These are phyloP conservation scores for Aspergillus unguis DNA, from an alignment of 2,329 filamentous ascomycete genomes.

Conservation along the genomic window DNA sequence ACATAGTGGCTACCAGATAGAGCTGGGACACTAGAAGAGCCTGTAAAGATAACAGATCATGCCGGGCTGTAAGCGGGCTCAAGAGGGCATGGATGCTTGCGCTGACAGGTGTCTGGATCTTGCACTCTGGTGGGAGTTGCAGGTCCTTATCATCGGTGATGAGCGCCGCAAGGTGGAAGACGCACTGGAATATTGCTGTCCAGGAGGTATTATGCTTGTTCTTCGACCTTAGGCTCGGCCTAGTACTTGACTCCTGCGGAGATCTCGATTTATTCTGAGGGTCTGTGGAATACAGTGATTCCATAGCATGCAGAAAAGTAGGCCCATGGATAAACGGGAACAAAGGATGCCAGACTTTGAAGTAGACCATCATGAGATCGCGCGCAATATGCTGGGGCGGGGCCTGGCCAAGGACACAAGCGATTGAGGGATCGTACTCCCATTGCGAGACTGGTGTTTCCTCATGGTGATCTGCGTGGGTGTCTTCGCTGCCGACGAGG, in stretches of 20 bases:
- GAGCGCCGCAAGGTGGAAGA: constrained; percentile 49
- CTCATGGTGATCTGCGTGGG: constrained; percentile 13
- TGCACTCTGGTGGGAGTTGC: constrained; percentile 32
- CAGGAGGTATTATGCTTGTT: constrained; percentile 28
- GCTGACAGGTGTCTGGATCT: constrained; percentile 37
- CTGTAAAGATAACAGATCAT: constrained; percentile 48
- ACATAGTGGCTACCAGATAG: constrained; percentile 49
- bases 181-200: constrained; percentile 47
- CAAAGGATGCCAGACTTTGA: constrained; percentile 52
- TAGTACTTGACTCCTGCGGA: constrained; percentile 11
- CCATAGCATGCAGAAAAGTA: constrained; percentile 46
- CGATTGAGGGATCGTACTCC: constrained; percentile 29
- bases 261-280: neutral
- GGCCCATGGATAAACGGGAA: constrained; percentile 54
- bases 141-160: constrained; percentile 27
- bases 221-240: neutral
- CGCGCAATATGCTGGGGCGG: constrained; percentile 35
- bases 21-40: constrained; percentile 49
- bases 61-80: constrained; percentile 37
- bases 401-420: constrained; percentile 24
- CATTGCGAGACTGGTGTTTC: constrained; percentile 20
- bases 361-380: constrained; percentile 49
- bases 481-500: constrained; percentile 26
- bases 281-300: constrained; percentile 36
- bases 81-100: constrained; percentile 37